Conservation (phyloP, 805 yeast genomes). For the Jamesozyma lodderae region DNA sequence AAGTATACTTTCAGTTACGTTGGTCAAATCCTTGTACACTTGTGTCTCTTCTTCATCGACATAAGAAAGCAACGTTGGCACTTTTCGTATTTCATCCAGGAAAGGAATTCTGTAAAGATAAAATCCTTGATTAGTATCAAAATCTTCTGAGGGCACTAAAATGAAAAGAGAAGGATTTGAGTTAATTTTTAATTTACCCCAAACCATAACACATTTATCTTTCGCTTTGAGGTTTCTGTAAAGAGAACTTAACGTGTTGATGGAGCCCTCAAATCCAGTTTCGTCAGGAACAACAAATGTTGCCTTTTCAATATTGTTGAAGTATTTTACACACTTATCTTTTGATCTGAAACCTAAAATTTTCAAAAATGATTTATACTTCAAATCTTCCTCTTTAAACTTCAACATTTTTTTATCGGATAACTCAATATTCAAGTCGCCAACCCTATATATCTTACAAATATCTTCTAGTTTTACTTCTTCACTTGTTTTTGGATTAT, state of each 20-base stretch:
- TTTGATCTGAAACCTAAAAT: slow-evolving; percentile 58
- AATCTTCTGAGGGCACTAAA: slow-evolving; percentile 43
- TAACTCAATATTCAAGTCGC: slow-evolving; percentile 37
- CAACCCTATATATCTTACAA: slow-evolving; percentile 36
- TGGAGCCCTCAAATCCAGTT: slow-evolving; percentile 51
- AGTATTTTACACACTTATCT: slow-evolving; percentile 36
- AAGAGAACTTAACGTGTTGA: slow-evolving; percentile 56
- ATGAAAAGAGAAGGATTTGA: slow-evolving; percentile 51
- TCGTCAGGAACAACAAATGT: slow-evolving; percentile 62
- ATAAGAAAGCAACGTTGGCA: slow-evolving; percentile 36
- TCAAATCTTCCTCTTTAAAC: slow-evolving; percentile 29
- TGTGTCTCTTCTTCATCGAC: not conserved
- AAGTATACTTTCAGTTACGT: slow-evolving; percentile 25
- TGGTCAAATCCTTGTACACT: slow-evolving; percentile 19
- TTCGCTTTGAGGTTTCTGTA: slow-evolving; percentile 48
- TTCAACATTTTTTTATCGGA: slow-evolving; percentile 31
- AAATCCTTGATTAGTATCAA: slow-evolving; percentile 52
- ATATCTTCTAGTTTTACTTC: slow-evolving; percentile 31
- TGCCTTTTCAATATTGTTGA: slow-evolving; percentile 46
- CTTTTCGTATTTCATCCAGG: slow-evolving; percentile 60
- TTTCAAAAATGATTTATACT: slow-evolving; percentile 43
- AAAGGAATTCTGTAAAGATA: slow-evolving; percentile 62
- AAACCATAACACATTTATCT: slow-evolving; percentile 54
- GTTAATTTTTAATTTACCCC: slow-evolving; percentile 53
- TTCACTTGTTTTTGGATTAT: slow-evolving; percentile 37